Base-by-base conservation (phyloP, 1,284 basidiomycete species). In the Crepidotus sp. region DNA sequence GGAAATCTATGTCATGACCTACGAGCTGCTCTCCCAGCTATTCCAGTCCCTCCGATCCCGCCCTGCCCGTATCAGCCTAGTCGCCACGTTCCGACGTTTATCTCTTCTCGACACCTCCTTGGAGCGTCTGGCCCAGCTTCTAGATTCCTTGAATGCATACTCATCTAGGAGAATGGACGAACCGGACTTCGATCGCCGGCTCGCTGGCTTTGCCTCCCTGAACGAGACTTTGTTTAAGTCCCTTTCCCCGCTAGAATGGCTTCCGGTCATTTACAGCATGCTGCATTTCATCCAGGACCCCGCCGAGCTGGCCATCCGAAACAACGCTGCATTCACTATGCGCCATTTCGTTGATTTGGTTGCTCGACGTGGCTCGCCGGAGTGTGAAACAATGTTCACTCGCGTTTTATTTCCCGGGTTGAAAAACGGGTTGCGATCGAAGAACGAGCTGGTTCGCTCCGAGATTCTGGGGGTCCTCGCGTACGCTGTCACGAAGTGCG, bases 261-360 rank as follows among this genome's bases (percentile, higher is more conserved):
- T 83, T 17, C 88, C 92, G 0, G 54, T 98, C 29, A 63, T 97
- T 2, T 80, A 90, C 68, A 91, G 91, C 60, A 77, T 85, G 63
- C 69, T 98, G 17, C 79, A 82, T 66, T 91, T 83, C 65, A 77
- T 98, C 40, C 88, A 92, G 59, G 93, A 98, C 59, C 77, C 86
- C 0, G 81, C 85, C 6, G 96, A 98, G 60, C 67, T 98, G 27
- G 83, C 90, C 0, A 77, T 98, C 41, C 76, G 96, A 24, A 88
- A 76, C 48, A 95, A 83, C 57, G 85, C 95, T 0, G 78, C 86
- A 1, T 76, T 76, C 32, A 67, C 83, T 0, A 71, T 98, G 54
- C 80, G 83, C 46, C 78, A 80, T 38, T 96, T 95, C 60, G 66
- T 96, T 43, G 79, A 85, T 44, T 53, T 74, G 11, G 74, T 82